A percentile compares a stretch with the other conserved stretches of the same genome.
Conservation (phyloP, 768 basidiomycete species). For the Phanerochaete sordida region DNA sequence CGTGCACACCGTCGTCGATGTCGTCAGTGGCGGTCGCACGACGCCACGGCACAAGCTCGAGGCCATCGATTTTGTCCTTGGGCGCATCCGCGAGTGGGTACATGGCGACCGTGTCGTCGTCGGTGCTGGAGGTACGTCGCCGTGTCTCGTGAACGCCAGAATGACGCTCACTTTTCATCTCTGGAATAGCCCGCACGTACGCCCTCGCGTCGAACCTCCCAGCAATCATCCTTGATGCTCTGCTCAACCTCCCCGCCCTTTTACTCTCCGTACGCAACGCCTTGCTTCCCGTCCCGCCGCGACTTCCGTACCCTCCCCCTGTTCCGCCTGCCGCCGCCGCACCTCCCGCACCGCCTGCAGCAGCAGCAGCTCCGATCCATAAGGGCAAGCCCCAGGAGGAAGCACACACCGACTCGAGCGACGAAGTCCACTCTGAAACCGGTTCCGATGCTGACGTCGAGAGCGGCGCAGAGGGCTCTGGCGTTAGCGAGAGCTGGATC, state of each 20-base stretch:
- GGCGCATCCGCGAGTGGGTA: conserved; percentile 51
- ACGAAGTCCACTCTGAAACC: conserved; percentile 34
- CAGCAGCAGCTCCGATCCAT: background rate
- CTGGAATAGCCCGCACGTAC: conserved; percentile 54
- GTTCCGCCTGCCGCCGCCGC: conserved; percentile 20
- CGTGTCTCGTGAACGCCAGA: background rate
- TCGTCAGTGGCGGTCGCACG: conserved; percentile 54
- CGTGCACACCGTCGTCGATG: conserved; percentile 52
- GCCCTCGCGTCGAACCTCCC: conserved; percentile 69
- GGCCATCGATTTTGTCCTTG: conserved; percentile 41
- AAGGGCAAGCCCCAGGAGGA: conserved; percentile 6
- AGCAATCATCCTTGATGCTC: conserved; percentile 53
- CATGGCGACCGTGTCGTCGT: conserved; percentile 67
- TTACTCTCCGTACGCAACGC: conserved; percentile 61
- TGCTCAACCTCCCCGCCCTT: conserved; percentile 65
- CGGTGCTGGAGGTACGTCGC: conserved; percentile 71
- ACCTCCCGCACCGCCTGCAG: conserved; percentile 24
- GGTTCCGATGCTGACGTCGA: conserved; percentile 69
- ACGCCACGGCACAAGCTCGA: conserved; percentile 39
- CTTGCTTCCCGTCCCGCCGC: conserved; percentile 51
- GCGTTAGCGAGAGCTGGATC: conserved; percentile 67
- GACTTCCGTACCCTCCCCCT: conserved; percentile 25
- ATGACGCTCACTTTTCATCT: background rate
- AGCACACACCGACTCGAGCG: conserved; percentile 22
- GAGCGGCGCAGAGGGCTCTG: conserved; percentile 46